Conservation (phyloP, 139 green algal species). For the Coccomyxa sp. region DNA sequence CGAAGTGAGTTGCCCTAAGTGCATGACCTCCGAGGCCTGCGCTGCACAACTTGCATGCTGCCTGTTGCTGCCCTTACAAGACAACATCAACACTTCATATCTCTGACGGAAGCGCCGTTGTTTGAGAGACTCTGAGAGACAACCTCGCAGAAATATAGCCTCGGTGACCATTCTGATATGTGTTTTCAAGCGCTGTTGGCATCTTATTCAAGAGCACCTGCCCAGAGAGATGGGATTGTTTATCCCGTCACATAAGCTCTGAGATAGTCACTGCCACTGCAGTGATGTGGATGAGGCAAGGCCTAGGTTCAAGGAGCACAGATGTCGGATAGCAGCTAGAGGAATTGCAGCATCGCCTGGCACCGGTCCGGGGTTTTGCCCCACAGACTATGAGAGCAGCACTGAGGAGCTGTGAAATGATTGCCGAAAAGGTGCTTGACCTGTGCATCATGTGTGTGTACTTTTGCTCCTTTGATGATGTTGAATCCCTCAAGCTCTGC, state of each 20-base stretch:
- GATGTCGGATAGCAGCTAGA: constrained; percentile 42
- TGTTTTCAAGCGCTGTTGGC: neutral
- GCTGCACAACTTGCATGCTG: neutral
- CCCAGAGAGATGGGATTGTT: too few relatives aligned
- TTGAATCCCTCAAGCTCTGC: too few relatives aligned
- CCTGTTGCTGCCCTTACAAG: neutral
- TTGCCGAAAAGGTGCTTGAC: too few relatives aligned
- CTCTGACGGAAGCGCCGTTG: too few relatives aligned
- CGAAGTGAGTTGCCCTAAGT: constrained; percentile 6
- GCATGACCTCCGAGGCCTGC: neutral
- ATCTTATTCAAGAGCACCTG: too few relatives aligned
- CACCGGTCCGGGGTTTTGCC: constrained; percentile 39
- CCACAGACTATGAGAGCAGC: too few relatives aligned
- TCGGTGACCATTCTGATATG: neutral
- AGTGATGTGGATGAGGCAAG: constrained; percentile 24
- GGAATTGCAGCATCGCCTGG: constrained; percentile 26
- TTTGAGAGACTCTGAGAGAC: neutral
- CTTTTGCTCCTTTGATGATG: too few relatives aligned
- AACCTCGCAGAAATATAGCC: neutral
- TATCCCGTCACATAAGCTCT: too few relatives aligned
- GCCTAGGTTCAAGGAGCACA: constrained; percentile 22
- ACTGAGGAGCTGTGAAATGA: too few relatives aligned
- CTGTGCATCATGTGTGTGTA: too few relatives aligned
- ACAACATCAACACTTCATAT: too few relatives aligned
- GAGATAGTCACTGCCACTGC: too few relatives aligned